These are phyloP conservation scores for Carex sylvatica DNA, from an alignment of 202 grass and related monocot genomes.

Conservation along the genomic window DNA sequence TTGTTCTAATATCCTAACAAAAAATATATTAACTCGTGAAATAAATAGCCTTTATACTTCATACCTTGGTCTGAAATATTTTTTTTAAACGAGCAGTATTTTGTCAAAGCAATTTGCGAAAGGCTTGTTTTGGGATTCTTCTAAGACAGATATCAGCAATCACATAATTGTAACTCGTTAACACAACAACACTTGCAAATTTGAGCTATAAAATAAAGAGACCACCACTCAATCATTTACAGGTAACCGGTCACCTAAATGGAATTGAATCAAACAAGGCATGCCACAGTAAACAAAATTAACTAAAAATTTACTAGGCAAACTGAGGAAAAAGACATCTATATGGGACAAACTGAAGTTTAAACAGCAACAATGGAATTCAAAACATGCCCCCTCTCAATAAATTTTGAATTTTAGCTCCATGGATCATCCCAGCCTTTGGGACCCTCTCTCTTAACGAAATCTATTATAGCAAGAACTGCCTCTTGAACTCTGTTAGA, in stretches of 20 bases:
- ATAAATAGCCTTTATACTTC: not conserved
- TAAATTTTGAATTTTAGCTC: conserved; percentile 40
- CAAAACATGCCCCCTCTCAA: not conserved
- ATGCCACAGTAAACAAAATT: conserved; percentile 5
- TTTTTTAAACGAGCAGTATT: no score
- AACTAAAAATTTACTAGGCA: not conserved
- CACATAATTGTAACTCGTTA: not conserved
- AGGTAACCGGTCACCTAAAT: not conserved
- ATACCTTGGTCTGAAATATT: not conserved
- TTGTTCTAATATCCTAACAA: no score
- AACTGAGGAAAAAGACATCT: not conserved
- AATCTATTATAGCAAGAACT: conserved; percentile 88
- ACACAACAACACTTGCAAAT: not conserved
- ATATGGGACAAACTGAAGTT: not conserved
- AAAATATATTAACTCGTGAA: not conserved
- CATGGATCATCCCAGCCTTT: conserved; percentile 99
- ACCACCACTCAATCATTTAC: conserved; percentile 14
- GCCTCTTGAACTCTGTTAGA: conserved; percentile 92
- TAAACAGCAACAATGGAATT: not conserved
- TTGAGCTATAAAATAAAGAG: conserved; percentile 18
- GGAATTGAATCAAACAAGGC: not conserved
- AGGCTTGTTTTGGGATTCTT: not conserved
- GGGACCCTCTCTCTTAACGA: conserved; percentile 94
- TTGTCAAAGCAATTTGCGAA: no score
- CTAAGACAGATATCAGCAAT: not conserved